These are phyloP conservation scores for Pseudogymnoascus sp. DNA, from an alignment of 2,329 filamentous ascomycete genomes.

Conservation along the genomic window DNA sequence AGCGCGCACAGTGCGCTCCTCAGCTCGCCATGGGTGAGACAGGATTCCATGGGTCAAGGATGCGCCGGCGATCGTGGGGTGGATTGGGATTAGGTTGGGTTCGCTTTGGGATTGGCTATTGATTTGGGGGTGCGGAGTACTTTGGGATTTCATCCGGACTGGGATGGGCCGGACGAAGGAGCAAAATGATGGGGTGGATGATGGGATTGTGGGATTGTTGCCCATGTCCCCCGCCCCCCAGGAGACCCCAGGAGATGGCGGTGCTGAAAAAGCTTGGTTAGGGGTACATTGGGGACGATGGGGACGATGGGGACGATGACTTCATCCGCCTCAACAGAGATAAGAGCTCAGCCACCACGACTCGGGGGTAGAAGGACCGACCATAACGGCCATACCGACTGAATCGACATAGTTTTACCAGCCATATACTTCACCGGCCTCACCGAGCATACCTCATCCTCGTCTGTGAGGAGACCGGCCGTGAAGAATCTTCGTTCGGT, in stretches of 20 bases:
- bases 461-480: not conserved
- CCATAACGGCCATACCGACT: not conserved
- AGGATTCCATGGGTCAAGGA: not conserved
- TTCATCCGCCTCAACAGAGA: not conserved
- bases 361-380: not conserved
- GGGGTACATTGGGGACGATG: not conserved
- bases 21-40: constrained; percentile 4
- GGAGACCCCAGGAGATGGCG: not conserved
- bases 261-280: not conserved
- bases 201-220: not conserved
- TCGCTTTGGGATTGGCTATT: not conserved
- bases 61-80: not conserved
- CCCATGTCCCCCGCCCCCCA: no score
- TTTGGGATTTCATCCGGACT: not conserved
- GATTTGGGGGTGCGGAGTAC: not conserved
- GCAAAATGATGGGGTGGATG: not conserved
- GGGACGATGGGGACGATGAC: constrained; percentile 3
- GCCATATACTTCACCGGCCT: not conserved
- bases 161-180: not conserved
- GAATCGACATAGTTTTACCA: not conserved
- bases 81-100: not conserved
- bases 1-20: not conserved
- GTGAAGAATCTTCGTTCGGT: not conserved
- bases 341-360: not conserved
- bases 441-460: not conserved